Base-by-base conservation (phyloP, 495 filamentous ascomycete genomes). In the Xylaria cubensis region DNA sequence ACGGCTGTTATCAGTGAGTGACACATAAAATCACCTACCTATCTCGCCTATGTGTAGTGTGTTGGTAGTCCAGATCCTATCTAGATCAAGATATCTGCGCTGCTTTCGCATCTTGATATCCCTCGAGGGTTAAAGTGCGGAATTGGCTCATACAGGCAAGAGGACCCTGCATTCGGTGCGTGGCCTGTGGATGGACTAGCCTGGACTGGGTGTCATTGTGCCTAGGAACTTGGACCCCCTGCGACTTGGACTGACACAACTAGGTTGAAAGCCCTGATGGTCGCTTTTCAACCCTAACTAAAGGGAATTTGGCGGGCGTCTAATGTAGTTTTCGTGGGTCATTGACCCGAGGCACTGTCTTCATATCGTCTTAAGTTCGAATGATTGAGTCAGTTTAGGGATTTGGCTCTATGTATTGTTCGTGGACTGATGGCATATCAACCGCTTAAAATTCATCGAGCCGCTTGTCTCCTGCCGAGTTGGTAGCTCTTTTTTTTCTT, bases 161-260 rank as follows among this genome's bases (percentile, higher is more conserved):
- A 67, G 50, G 65, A 56, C 65, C 65, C 65, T 67, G 65, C 65
- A 67, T 67, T 67, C 50, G 50, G 50, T 51, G 48, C 65, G 48
- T 56, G 13, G 48, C 9, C 64, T 53, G 50, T 48, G 24, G 50
- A 56, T 42, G 65, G 65, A 50, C 65, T 56, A 67, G 50, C 29
- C 65, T 41, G 44, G 65, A 56, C 65, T 56, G 24, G 39, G 42
- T 65, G 26, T 65, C 63, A 65, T 65, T 32, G 63, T 50, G 26
- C 42, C 21, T 34, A 65, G 63, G 13, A 32, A 50, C 65, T 3
- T 29, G 26, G 26, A 41, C 7, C 64, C 24, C 26, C 12, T 39
- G 39, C 36, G 19, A 44, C 65, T 56, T 42, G 39, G 7, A 42
- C 65, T 10, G 50, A 29, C 34, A 51, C 19, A 51, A 24, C 50